Evolutionary conservation across 2,329 filamentous ascomycete genomes (phyloP).

Genomic region (Microthyrium microscopicum): DNA sequence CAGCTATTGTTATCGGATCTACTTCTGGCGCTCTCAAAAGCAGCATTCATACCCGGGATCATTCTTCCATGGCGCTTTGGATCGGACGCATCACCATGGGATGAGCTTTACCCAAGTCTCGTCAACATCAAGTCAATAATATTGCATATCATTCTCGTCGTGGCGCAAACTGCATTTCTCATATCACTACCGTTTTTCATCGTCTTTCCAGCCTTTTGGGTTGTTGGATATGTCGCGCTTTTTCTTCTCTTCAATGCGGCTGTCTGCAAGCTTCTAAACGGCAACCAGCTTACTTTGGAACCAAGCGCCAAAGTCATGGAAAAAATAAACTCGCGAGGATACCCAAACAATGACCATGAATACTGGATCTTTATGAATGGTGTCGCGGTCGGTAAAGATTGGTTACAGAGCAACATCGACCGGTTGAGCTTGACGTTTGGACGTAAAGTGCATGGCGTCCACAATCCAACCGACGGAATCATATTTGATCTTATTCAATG

Average conservation of each 20-base stretch:
- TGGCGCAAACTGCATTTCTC: conserved; percentile 46
- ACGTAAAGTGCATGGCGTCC: conserved; percentile 53
- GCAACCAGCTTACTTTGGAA: conserved; percentile 23
- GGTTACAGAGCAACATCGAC: conserved; percentile 47
- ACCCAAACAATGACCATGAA: conserved; percentile 34
- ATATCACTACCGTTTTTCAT: conserved; percentile 35
- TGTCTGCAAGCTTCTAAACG: conserved; percentile 20
- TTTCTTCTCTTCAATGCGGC: conserved; percentile 16
- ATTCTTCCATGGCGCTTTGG: conserved; percentile 10
- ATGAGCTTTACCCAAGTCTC: conserved; percentile 45
- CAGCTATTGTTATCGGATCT: conserved; percentile 13
- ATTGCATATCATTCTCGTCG: conserved; percentile 40
- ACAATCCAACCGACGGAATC: conserved; percentile 56
- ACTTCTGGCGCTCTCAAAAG: conserved; percentile 10
- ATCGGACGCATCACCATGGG: conserved; percentile 14
- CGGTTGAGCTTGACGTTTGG: conserved; percentile 56
- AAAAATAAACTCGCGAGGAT: conserved; percentile 20
- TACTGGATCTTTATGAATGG: conserved; percentile 73
- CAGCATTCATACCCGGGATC: conserved; percentile 11
- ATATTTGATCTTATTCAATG: conserved; percentile 66
- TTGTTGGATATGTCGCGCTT: conserved; percentile 15
- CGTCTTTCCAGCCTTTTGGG: conserved; percentile 27
- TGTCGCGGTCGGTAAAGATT: conserved; percentile 40
- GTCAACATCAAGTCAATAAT: conserved; percentile 40
- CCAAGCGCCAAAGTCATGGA: conserved; percentile 35